Base-by-base conservation (phyloP, 495 filamentous ascomycete species). In the Baudoinia panamericana region DNA sequence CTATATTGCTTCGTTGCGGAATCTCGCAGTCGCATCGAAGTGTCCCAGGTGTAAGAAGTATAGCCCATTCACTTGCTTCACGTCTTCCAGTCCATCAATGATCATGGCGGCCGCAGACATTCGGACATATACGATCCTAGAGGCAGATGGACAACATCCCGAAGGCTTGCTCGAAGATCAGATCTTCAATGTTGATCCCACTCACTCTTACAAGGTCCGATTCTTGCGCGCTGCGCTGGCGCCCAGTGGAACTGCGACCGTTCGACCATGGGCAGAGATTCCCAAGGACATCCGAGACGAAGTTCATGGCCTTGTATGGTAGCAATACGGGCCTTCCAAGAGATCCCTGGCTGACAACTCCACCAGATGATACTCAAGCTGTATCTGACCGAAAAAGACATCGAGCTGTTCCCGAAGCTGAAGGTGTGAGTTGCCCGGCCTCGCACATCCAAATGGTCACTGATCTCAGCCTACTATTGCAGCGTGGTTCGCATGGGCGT, bases 401-500 rank as follows among this genome's bases (percentile, higher is more conserved):
- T 46, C 21, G 19, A 28, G 11, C 33, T 51, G 1, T 51, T 51
- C 19, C 48, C 48, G 3, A 41, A 30, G 10, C 37, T 51, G 18
- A 51, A 51, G 24, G 48, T 51, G 45, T 48, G 20, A 42, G 45
- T 33, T 3, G 7, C 12, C 25, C 20, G 3, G 11, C 17, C 30
- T 5, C 7, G 12, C 10, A 11, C 21, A 25, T 5, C 8, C 5
- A 5, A 4, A 26, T 5, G 21, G 7, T 5, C 33, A 10, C 33
- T 9, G 5, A 10, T 7, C 20, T 6, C 23, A 9, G 23, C 7
- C 9, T 23, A 4, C 5, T 12, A 29, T 15, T 20, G 12, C 17
- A 48, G 45, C 15, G 26, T 51, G 13, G 43, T 51, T 6, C 36
- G 48, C 11, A 51, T 51, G 48, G 48, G 48, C 25, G 48, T 51